Conservation (phyloP, 2,329 filamentous ascomycete genomes). For the Sporothrix luriei region DNA sequence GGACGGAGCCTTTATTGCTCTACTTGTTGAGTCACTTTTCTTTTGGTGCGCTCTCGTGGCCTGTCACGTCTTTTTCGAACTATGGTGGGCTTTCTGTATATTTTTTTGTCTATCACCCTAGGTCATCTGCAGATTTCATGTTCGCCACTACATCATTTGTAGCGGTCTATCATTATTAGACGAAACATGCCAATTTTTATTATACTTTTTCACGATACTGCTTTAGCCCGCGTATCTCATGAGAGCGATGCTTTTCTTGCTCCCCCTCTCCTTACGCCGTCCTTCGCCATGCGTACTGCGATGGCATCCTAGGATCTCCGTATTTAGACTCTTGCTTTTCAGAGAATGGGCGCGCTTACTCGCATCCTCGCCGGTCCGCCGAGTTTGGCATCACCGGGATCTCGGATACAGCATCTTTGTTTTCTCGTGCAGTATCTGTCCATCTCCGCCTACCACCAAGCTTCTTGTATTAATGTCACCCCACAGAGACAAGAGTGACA, state of each 20-base stretch:
- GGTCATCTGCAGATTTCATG: slow-evolving; percentile 7
- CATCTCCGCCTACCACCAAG: background rate
- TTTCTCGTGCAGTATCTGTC: background rate
- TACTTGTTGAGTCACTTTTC: background rate
- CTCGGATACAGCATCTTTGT: slow-evolving; percentile 11
- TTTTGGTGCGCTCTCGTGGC: slow-evolving; percentile 17
- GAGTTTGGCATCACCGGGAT: background rate
- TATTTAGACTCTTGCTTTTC: background rate
- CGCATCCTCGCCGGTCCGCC: background rate
- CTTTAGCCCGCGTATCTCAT: too few relatives aligned
- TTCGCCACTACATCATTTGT: slow-evolving; percentile 1
- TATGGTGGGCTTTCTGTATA: slow-evolving; percentile 7
- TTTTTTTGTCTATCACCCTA: slow-evolving; percentile 6
- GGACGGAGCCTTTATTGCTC: slow-evolving; percentile 26
- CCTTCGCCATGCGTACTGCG: background rate
- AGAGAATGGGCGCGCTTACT: too few relatives aligned
- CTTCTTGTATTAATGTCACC: background rate
- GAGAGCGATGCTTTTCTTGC: background rate
- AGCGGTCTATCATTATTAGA: slow-evolving; percentile 6
- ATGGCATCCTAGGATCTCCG: background rate
- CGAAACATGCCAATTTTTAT: slow-evolving; percentile 5
- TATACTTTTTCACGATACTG: background rate
- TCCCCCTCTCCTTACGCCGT: background rate
- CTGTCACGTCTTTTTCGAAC: slow-evolving; percentile 15
- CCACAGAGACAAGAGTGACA: background rate